Evolutionary conservation across 768 basidiomycete species (phyloP), one percentile per base, ranked within the genome.

Genomic region (Lactarius sp.): DNA sequence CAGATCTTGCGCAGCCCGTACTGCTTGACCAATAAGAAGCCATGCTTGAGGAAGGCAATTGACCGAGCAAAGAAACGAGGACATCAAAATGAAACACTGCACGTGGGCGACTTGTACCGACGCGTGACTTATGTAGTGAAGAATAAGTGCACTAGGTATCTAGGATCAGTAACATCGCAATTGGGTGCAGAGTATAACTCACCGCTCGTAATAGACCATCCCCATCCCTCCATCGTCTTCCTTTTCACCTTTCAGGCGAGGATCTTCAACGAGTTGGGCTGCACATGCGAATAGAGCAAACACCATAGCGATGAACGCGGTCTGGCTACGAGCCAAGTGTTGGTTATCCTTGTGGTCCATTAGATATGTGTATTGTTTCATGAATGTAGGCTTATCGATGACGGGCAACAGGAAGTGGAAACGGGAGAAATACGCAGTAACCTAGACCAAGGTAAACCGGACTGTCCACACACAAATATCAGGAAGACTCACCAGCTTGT

Each of bases 11-110:
- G 90, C 93, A 63, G 85, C 85, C 63, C 94, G 85, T 52, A 96
- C 85, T 27, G 91, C 94, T 73, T 95, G 94, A 49, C 94, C 94
- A 59, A 94, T 84, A 61, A 94, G 80, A 66, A 95, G 83, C 94
- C 94, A 96, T 36, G 93, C 92, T 75, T 94, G 94, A 3, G 94
- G 94, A 56, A 96, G 83, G 71, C 93, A 94, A 71, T 96, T 96
- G 69, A 95, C 82, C 59, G 92, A 93, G 72, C 93, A 94, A 64
- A 96, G 79, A 77, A 94, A 95, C 1, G 92, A 88, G 56, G 93
- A 88, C 81, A 94, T 83, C 60, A 96, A 80, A 66, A 92, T 83
- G 72, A 94, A 88, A 74, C 90, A 90, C 77, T 95, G 94, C 36
- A 95, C 93, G 73, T 95, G 94, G 39, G 86, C 83, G 56, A 90